A percentile compares a stretch with the other conserved stretches of the same genome.
Conservation (phyloP, 345 rosid species). For the Linum trigynum region DNA sequence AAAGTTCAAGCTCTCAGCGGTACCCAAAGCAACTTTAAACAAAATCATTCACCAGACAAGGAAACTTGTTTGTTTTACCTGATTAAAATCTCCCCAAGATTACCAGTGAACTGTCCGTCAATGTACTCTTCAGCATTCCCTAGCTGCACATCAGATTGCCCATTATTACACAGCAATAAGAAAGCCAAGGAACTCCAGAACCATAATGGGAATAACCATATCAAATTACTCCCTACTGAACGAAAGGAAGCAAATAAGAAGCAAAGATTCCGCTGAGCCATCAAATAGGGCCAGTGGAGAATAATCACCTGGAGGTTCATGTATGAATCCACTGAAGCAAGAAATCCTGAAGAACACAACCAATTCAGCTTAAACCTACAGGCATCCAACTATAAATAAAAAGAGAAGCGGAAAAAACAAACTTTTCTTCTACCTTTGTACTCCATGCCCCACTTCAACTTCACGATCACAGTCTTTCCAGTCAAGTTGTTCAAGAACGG, state of each 20-base stretch:
- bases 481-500: slow-evolving; percentile 89
- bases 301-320: slow-evolving; percentile 80
- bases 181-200: neutral
- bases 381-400: neutral
- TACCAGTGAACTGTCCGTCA: slow-evolving; percentile 81
- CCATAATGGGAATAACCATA: neutral
- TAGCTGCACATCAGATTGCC: slow-evolving; percentile 35
- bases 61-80: slow-evolving; percentile 30
- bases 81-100: slow-evolving; percentile 83
- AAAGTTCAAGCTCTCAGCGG: neutral
- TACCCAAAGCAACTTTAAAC: neutral
- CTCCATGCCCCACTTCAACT: slow-evolving; percentile 95
- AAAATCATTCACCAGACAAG: neutral
- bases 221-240: neutral
- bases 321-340: slow-evolving; percentile 91
- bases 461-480: slow-evolving; percentile 73
- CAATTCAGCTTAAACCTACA: neutral
- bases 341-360: slow-evolving; percentile 46
- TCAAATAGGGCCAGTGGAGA: neutral
- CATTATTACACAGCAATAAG: neutral
- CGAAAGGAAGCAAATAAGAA: neutral
- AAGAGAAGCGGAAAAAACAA: no score
- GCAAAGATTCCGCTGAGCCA: neutral
- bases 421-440: slow-evolving; percentile 44
- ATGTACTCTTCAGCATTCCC: slow-evolving; percentile 84